Percentiles rank a stretch among this genome's conserved stretches.
Conservation (phyloP, 352 stramenopile species). For the Phytophthora fragariaefolia region DNA sequence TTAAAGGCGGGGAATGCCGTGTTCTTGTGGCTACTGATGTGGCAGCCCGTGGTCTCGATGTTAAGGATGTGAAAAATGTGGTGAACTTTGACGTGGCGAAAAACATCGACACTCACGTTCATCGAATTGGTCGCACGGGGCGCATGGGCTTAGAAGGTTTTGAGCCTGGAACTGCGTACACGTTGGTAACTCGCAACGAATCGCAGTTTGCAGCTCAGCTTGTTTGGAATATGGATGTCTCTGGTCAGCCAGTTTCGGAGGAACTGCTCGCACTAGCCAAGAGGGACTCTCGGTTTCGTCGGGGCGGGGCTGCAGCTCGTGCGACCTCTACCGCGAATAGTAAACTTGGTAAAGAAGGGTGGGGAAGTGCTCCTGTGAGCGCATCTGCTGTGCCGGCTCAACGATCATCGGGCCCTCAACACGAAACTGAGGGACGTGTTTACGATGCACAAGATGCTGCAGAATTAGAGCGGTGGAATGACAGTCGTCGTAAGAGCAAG, state of each 20-base stretch:
- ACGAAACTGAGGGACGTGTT: background rate
- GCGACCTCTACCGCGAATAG: background rate
- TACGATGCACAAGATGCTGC: constrained; percentile 54
- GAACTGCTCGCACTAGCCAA: constrained; percentile 72
- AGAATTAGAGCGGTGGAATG: constrained; percentile 68
- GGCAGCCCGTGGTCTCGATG: constrained; percentile 84
- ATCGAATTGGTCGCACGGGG: constrained; percentile 89
- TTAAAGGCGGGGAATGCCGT: constrained; percentile 63
- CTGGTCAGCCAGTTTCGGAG: constrained; percentile 54
- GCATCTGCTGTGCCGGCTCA: background rate
- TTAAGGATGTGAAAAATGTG: constrained; percentile 92
- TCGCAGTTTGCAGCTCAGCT: constrained; percentile 77
- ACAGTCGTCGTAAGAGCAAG: constrained; percentile 63
- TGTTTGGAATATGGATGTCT: constrained; percentile 88
- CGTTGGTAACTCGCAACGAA: constrained; percentile 77
- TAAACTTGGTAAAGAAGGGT: background rate
- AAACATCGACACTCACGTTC: constrained; percentile 92
- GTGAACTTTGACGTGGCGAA: constrained; percentile 93
- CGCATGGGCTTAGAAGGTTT: constrained; percentile 86
- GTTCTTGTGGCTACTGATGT: constrained; percentile 91
- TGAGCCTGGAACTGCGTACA: constrained; percentile 83
- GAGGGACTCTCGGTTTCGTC: constrained; percentile 55
- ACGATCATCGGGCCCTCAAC: background rate
- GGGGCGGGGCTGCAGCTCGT: constrained; percentile 31
- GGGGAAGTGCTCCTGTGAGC: background rate